A percentile compares a stretch with the other conserved stretches of the same genome.
These are phyloP conservation scores for Aureobasidium subglaciale DNA, from an alignment of 2,329 filamentous ascomycete genomes.

Conservation along the genomic window DNA sequence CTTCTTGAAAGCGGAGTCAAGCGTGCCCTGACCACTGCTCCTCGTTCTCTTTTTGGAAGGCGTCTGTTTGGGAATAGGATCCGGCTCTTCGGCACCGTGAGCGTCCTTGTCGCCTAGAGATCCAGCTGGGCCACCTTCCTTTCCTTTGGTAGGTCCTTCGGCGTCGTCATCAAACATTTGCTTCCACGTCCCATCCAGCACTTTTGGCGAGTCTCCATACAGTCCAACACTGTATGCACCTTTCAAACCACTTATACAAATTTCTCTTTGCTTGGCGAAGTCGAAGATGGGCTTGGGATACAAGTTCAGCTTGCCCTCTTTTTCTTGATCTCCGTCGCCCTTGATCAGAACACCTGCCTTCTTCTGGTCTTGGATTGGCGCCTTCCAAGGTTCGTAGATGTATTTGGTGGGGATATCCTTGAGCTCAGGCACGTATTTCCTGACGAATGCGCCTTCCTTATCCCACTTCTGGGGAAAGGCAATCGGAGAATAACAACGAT, in stretches of 20 bases:
- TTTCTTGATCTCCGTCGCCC: constrained; percentile 40
- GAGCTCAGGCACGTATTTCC: constrained; percentile 62
- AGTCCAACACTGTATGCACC: constrained; percentile 59
- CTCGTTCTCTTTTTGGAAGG: constrained; percentile 21
- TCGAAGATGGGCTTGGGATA: constrained; percentile 77
- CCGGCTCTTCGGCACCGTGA: not conserved
- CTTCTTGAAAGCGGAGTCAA: constrained; percentile 28
- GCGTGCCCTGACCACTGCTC: constrained; percentile 27
- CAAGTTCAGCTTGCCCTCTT: constrained; percentile 37
- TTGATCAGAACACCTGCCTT: constrained; percentile 58
- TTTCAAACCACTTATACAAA: constrained; percentile 64
- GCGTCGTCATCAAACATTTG: constrained; percentile 40
- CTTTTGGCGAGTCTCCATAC: constrained; percentile 55
- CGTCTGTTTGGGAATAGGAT: not conserved
- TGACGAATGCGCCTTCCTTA: constrained; percentile 57
- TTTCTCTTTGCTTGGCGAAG: constrained; percentile 54
- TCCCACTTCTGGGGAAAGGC: constrained; percentile 73
- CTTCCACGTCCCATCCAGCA: constrained; percentile 55
- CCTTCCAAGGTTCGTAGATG: constrained; percentile 76
- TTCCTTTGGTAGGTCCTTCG: constrained; percentile 39
- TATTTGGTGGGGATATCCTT: constrained; percentile 56
- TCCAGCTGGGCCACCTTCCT: constrained; percentile 33
- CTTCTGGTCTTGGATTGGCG: constrained; percentile 60
- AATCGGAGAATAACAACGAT: constrained; percentile 62
- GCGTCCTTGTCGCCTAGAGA: constrained; percentile 24